phyloP scores from a whole-genome alignment of 495 filamentous ascomycete species.

The Penicillium waksmanii region DNA sequence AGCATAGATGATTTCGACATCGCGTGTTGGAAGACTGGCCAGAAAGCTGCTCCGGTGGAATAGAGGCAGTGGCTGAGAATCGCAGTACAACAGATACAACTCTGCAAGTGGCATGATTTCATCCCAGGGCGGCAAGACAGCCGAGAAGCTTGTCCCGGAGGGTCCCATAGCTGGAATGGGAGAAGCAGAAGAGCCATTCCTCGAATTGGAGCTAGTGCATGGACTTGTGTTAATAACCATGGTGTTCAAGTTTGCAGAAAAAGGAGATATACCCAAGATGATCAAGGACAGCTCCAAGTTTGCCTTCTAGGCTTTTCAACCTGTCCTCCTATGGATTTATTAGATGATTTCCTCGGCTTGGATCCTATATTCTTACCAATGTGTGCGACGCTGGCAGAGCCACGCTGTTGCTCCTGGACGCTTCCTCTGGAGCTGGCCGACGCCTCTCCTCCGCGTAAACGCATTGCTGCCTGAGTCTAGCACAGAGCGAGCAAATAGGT shows the following conservation, averaged over 20 bases:
- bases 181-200: slow-evolving; percentile 16
- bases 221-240: slow-evolving; percentile 4
- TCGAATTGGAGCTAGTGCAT: slow-evolving; percentile 13
- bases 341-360: not conserved
- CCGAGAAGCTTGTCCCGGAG: slow-evolving; percentile 13
- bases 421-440: slow-evolving; percentile 23
- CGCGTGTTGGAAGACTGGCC: slow-evolving; percentile 35
- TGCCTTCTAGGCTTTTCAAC: slow-evolving; percentile 42
- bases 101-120: slow-evolving; percentile 41
- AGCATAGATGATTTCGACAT: slow-evolving; percentile 46
- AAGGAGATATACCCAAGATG: slow-evolving; percentile 29
- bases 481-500: slow-evolving; percentile 50
- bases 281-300: slow-evolving; percentile 42
- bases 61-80: slow-evolving; percentile 51
- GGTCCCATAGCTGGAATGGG: slow-evolving; percentile 12
- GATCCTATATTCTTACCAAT: slow-evolving; percentile 25
- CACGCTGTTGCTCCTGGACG: slow-evolving; percentile 9
- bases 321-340: slow-evolving; percentile 43
- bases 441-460: slow-evolving; percentile 46
- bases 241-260: not conserved
- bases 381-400: slow-evolving; percentile 22
- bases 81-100: slow-evolving; percentile 48
- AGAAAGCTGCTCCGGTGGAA: slow-evolving; percentile 45
- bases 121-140: slow-evolving; percentile 44
- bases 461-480: slow-evolving; percentile 46